Conservation (phyloP, 164 flowering plant species). For the Umbilicus rupestris region DNA sequence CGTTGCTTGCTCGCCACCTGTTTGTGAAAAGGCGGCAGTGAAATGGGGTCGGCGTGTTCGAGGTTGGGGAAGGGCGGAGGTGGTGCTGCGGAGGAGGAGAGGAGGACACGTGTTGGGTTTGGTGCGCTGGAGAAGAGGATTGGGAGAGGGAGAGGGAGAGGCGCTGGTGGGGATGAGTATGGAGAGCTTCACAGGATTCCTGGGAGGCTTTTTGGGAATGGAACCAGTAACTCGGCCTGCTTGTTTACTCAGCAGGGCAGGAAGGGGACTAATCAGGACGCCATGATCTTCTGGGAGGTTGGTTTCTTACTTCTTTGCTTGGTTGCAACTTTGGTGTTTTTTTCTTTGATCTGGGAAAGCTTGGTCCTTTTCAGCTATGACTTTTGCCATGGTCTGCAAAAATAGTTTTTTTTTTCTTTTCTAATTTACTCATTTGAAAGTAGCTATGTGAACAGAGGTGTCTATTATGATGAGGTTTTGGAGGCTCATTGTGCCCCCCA, state of each 20-base stretch:
- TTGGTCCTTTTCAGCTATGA: no score
- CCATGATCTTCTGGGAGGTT: conserved; percentile 95
- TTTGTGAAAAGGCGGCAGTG: background rate
- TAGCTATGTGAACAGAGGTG: no score
- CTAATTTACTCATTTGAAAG: no score
- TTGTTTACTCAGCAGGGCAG: conserved; percentile 90
- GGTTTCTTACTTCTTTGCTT: conserved; percentile 12
- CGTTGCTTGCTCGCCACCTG: background rate
- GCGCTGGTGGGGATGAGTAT: background rate
- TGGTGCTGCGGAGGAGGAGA: background rate
- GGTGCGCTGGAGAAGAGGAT: background rate
- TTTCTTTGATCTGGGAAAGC: background rate
- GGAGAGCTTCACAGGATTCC: background rate
- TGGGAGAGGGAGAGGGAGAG: background rate
- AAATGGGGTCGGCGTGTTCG: conserved; percentile 9
- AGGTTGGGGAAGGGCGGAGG: background rate
- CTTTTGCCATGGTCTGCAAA: no score
- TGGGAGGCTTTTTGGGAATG: conserved; percentile 14
- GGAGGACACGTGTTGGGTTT: background rate
- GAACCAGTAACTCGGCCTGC: conserved; percentile 31
- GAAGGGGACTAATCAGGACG: conserved; percentile 91
- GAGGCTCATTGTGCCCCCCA: no score
- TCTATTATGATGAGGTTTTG: no score
- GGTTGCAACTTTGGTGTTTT: background rate
- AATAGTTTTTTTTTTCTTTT: no score